Percentiles rank a stretch among this genome's conserved stretches.
Evolutionary conservation across 768 basidiomycete species (phyloP).

Genomic region (Sarcodon aspratus): DNA sequence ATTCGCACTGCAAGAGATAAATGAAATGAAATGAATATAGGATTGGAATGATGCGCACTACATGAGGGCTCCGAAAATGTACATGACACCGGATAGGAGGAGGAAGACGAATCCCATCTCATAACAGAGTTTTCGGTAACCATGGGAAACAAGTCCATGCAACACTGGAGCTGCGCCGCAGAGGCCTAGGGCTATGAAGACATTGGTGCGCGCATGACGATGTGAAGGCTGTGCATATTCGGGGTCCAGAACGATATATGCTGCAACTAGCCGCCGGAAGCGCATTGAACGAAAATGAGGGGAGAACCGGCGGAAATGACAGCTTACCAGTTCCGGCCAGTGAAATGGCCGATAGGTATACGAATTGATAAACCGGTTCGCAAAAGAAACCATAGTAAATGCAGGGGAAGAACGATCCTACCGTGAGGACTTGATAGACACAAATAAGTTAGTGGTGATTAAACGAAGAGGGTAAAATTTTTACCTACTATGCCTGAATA

Average conservation of each 20-base stretch:
- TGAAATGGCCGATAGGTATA: constrained; percentile 43
- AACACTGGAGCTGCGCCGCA: constrained; percentile 56
- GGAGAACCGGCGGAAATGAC: constrained; percentile 4
- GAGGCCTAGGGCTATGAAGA: constrained; percentile 73
- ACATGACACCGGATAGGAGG: constrained; percentile 55
- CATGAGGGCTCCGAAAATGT: constrained; percentile 69
- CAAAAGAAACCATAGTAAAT: constrained; percentile 77
- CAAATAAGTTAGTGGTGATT: constrained; percentile 1
- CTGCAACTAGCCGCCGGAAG: constrained; percentile 32
- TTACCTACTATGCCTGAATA: constrained; percentile 71
- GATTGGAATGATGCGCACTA: constrained; percentile 50
- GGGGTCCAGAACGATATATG: constrained; percentile 70
- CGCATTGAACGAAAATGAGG: constrained; percentile 1
- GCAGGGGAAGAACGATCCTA: constrained; percentile 70
- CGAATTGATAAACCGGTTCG: constrained; percentile 35
- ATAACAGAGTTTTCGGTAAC: constrained; percentile 36
- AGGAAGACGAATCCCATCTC: constrained; percentile 70
- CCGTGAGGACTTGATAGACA: constrained; percentile 37
- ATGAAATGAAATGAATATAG: constrained; percentile 1
- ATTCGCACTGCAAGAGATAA: constrained; percentile 48
- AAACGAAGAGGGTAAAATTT: constrained; percentile 5
- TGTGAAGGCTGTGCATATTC: constrained; percentile 68
- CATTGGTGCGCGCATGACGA: constrained; percentile 61
- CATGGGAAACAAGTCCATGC: constrained; percentile 53
- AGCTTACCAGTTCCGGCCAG: constrained; percentile 47